Evolutionary conservation across 2,329 filamentous ascomycete species (phyloP).

Genomic region (Fusarium xylarioides): DNA sequence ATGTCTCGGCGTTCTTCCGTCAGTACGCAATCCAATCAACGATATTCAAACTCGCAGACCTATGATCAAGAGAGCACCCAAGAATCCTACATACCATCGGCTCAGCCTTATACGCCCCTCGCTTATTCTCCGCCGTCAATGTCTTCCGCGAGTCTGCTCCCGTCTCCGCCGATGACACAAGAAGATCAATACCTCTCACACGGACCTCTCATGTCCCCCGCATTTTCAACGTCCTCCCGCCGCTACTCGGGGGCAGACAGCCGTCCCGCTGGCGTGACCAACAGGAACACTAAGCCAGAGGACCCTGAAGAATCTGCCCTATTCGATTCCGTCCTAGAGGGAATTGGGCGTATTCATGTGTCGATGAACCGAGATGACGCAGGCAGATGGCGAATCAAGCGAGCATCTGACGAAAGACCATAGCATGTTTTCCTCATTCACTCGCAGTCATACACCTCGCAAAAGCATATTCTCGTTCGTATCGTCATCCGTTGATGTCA

Average conservation of each 20-base stretch:
- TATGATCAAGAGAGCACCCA: conserved; percentile 9
- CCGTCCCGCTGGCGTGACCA: not conserved
- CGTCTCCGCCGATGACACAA: conserved; percentile 38
- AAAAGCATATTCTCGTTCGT: not conserved
- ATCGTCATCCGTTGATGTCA: not conserved
- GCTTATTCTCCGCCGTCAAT: conserved; percentile 29
- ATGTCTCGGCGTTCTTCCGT: not conserved
- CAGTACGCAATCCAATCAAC: not conserved
- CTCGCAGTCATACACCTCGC: not conserved
- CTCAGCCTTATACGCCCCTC: conserved; percentile 33
- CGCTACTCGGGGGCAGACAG: not conserved
- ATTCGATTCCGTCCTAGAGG: conserved; percentile 49
- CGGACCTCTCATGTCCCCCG: conserved; percentile 13
- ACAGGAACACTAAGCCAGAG: not conserved
- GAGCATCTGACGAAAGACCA: conserved; percentile 22
- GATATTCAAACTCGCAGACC: not conserved
- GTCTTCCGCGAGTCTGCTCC: conserved; percentile 28
- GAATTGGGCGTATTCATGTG: conserved; percentile 48
- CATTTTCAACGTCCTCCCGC: conserved; percentile 3
- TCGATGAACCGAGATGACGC: conserved; percentile 50
- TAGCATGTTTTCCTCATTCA: conserved; percentile 21
- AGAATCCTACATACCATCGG: conserved; percentile 34
- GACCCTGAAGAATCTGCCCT: conserved; percentile 44
- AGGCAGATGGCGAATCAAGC: conserved; percentile 54
- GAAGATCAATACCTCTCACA: conserved; percentile 6